A percentile compares a stretch with the other conserved stretches of the same genome.
Evolutionary conservation across 2,329 filamentous ascomycete species (phyloP).

Genomic region (Paecilomyces variotii): DNA sequence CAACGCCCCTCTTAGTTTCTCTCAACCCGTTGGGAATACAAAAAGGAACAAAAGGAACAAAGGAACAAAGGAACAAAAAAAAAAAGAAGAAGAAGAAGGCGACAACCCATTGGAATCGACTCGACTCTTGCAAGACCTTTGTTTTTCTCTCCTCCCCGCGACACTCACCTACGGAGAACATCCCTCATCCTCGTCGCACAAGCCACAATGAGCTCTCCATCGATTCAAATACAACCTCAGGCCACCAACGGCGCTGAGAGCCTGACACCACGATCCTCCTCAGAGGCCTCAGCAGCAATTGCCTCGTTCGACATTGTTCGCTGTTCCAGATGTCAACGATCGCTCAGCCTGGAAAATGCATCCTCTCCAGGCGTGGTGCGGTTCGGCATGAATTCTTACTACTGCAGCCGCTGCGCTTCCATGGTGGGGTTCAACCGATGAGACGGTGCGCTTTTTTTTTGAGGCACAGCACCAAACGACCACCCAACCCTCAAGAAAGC

Average conservation of each 20-base stretch:
- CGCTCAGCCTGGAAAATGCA: constrained; percentile 33
- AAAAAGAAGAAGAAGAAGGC: neutral
- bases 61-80: too few species aligned
- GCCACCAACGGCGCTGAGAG: constrained; percentile 16
- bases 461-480: neutral
- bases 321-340: constrained; percentile 42
- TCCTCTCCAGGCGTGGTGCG: constrained; percentile 32
- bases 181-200: neutral
- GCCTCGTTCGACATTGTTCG: constrained; percentile 35
- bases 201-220: constrained; percentile 29
- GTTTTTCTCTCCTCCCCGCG: neutral
- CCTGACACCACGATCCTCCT: constrained; percentile 14
- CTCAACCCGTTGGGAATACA: neutral
- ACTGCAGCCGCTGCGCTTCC: constrained; percentile 38
- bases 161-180: neutral
- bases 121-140: too few species aligned
- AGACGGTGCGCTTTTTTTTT: constrained; percentile 9
- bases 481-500: neutral
- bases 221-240: constrained; percentile 24
- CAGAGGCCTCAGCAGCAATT: constrained; percentile 15
- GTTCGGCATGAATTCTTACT: constrained; percentile 44
- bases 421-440: constrained; percentile 37
- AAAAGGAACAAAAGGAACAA: neutral
- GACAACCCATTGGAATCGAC: neutral
- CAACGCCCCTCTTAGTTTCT: neutral